Conservation (phyloP, 2,329 filamentous ascomycete genomes). For the Plectosphaerella cucumerina region DNA sequence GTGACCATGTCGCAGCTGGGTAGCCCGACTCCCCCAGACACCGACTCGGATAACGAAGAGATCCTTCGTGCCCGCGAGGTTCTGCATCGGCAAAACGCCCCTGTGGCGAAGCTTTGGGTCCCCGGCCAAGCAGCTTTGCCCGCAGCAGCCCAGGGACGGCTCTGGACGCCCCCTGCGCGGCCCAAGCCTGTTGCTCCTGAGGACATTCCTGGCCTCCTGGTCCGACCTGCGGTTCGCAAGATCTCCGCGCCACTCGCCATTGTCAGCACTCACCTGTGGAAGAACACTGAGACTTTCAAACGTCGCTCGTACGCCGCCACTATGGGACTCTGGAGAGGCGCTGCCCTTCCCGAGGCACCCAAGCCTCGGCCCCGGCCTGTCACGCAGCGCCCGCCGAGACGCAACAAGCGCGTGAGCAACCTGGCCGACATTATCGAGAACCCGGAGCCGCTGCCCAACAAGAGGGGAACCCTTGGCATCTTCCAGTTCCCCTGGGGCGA, state of each 20-base stretch:
- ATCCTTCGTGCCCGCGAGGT: constrained; percentile 2
- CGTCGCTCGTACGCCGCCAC: constrained; percentile 12
- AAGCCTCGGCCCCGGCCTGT: constrained; percentile 33
- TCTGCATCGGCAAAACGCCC: constrained; percentile 3
- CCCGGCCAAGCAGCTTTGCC: constrained; percentile 4
- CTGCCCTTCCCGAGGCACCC: constrained; percentile 11
- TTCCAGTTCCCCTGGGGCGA: constrained; percentile 66
- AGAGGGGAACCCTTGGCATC: constrained; percentile 56
- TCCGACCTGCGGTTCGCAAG: constrained; percentile 31
- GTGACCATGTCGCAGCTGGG: constrained; percentile 30
- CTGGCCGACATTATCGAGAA: constrained; percentile 62
- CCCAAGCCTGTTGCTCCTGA: constrained; percentile 2
- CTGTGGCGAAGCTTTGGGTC: constrained; percentile 5
- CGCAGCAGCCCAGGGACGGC: background rate
- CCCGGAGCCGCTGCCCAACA: constrained; percentile 54
- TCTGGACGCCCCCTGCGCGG: background rate
- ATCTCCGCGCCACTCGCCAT: constrained; percentile 26
- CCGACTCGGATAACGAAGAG: constrained; percentile 32
- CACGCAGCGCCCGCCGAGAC: constrained; percentile 50
- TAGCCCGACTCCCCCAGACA: constrained; percentile 53
- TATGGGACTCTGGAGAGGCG: constrained; percentile 24
- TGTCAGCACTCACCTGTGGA: constrained; percentile 34
- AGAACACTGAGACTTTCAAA: constrained; percentile 10
- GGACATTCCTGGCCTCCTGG: constrained; percentile 23
- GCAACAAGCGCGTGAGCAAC: constrained; percentile 51